Evolutionary conservation across 208 protist genomes (phyloP), one percentile per base, ranked within the genome.

Genomic region (Trypanosoma cruzi): DNA sequence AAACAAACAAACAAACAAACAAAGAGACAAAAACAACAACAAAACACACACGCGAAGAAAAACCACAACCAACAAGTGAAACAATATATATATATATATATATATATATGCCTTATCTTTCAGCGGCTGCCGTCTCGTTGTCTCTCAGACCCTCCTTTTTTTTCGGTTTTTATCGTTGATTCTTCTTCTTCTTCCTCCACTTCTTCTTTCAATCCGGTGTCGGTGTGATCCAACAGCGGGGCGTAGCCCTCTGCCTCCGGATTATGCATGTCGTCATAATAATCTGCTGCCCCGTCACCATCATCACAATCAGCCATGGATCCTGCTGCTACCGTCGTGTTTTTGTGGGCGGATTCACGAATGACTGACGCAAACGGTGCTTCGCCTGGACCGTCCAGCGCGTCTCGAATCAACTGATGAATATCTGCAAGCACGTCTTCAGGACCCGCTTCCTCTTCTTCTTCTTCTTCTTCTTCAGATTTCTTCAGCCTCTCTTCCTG

Each of bases 301-400:
- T 56, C 53, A 48, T 65, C 60, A 59, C 53, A 31, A 29, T 28
- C 44, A 16, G 37, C 29, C 1, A 29, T 20, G 29, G 36, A 22
- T 5, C 16, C 32, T 22, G 18, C 24, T 11, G 50, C 22, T 2
- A 22, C 76, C n/a, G 44, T 49, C 5, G 29, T 32, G n/a, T 56
- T 46, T n/a, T 24, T 63, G 7, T 31, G 46, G 16, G 52, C 44
- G 7, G 10, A 22, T 8, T 18, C 20, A 46, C 57, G 56, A 57
- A 77, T 80, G 6, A 73, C 79, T 5, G 66, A 77, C 8, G 73
- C 70, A 16, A 81, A 66, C 0, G 86, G 62, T 26, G 81, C 67
- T 3, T 73, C 54, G 3, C 60, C 58, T 18, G 76, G 79, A 11
- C 60, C 70, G 0, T 58, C 52, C 22, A 90, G 31, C 52, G 79